Base-by-base conservation (phyloP, 208 protist genomes). In the Strigomonas culicis region DNA sequence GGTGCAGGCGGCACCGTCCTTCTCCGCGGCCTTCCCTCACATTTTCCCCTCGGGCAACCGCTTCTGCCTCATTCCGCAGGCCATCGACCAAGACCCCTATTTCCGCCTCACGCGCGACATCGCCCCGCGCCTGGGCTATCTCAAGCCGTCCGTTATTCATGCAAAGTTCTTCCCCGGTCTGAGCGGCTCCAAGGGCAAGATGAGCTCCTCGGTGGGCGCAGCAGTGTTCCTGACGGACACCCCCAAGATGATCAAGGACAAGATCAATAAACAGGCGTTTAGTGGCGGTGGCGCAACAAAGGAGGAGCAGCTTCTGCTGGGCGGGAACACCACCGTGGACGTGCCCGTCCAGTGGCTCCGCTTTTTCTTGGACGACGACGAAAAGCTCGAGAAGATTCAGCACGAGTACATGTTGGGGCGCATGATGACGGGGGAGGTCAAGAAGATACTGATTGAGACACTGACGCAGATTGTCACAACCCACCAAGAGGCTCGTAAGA, bases 61-160 rank as follows among this genome's bases (percentile, higher is more conserved):
- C 8, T 84, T 90, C 21, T 99, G 99, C 80, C 86, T 99, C 15
- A 99, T 99, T 74, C 98, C 99, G 28, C 99, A 98, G 75, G 93
- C 93, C n/a, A 97, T 98, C 77, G 92, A 97, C 68, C 94, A 98
- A 72, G 99, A 99, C 77, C 98, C 98, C 15, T 99, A 99, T 82
- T 99, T 99, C 90, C 93, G 98, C 57, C 90, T 99, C 62, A 99
- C 98, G 8, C 75, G 98, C 30, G 98, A 99, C 77, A 92, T 99
- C 22, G 98, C 99, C 13, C 94, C 94, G 21, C 78, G 90, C 19
- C 69, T 99, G 4, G 96, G 93, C 3, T 97, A 88, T 32, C 72
- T 93, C 27, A 99, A 99, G 79, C 98, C 98, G 7, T 82, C 97
- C 10, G 77, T 99, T 10, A 95, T 99, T 39, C 97, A 99, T 78